Evolutionary conservation across 257 asterid genomes (phyloP), one percentile per base, ranked within the genome.

Genomic region (Capsicum baccatum): DNA sequence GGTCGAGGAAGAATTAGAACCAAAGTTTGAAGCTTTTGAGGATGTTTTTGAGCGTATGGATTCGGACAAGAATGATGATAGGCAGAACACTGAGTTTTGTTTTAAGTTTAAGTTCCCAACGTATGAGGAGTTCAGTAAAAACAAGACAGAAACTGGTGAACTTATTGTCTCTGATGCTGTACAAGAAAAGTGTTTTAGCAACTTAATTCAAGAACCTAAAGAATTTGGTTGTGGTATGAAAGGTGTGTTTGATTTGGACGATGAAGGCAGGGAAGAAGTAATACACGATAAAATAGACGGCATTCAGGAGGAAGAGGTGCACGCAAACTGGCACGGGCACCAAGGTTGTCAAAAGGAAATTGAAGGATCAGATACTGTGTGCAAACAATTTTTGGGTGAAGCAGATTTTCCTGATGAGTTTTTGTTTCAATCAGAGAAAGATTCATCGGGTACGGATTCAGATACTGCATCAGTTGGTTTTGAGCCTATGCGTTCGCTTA

Each of bases 31-130:
- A 21, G 81, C 15, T 59, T 85, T 84, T 60, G 79, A 64, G 11
- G 90, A 84, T 8, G 54, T 39, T 14, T 14, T 83, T 71, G 88
- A 82, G 26, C 54, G 79, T 63, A 62, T 39, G 16, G 85, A 79
- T 13, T 83, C 71, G 68, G 89, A 87, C 66, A 84, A 73, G 42
- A 88, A 71, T 8, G 86, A 1, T 5, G 89, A 79, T 58, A 91
- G 84, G 44, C 88, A 89, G 74, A 79, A 89, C 76, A 12, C 71
- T 47, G 97, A 87, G 87, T 80, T 78, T 1, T 84, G 83, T 85
- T 87, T 96, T 76, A 82, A 83, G 33, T 96, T 96, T 85, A 91
- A 86, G 85, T 94, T 93, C 78, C 98, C 94, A 35, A 85, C 91
- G 0, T 94, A 86, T 81, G 96, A 93, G 59, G 97, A 96, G 81